phyloP scores from a whole-genome alignment of 225 moss, liverwort and hornwort species.

The Bryoerythrophyllum caledonicum region DNA sequence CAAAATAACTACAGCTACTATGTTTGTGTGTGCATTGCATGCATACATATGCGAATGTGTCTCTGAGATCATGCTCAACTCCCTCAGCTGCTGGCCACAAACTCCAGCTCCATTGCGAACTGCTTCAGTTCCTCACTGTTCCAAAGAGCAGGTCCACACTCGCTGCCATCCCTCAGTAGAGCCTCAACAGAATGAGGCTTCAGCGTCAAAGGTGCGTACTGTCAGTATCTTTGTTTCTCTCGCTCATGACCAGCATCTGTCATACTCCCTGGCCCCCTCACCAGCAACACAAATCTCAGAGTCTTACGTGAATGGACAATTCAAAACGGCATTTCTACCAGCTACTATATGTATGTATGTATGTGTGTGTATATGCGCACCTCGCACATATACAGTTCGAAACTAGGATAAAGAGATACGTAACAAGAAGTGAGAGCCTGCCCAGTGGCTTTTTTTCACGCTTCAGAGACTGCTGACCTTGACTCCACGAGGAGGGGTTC shows the following conservation, averaged over 20 bases:
- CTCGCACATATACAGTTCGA: constrained; percentile 20
- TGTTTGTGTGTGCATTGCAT: constrained; percentile 54
- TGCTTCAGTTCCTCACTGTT: constrained; percentile 58
- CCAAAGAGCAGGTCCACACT: constrained; percentile 59
- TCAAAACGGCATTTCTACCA: constrained; percentile 21
- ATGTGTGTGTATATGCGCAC: constrained; percentile 2
- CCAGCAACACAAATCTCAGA: constrained; percentile 44
- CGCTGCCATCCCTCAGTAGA: constrained; percentile 39
- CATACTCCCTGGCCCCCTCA: constrained; percentile 60
- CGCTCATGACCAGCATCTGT: constrained; percentile 48
- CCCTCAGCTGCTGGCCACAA: constrained; percentile 53
- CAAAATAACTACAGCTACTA: constrained; percentile 78
- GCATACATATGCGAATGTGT: constrained; percentile 49
- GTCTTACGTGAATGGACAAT: constrained; percentile 28
- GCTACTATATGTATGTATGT: neutral
- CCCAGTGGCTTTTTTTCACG: constrained; percentile 15
- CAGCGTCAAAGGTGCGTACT: constrained; percentile 53
- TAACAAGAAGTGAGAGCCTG: constrained; percentile 9
- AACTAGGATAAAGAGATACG: constrained; percentile 15
- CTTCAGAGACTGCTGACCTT: constrained; percentile 74
- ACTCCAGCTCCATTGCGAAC: constrained; percentile 60
- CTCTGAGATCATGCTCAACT: constrained; percentile 46
- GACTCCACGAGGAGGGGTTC: constrained; percentile 89
- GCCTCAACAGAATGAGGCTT: constrained; percentile 47
- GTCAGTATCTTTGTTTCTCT: constrained; percentile 41